phyloP scores from a whole-genome alignment of 148 eudicot genomes.

The Polygonum maritimum region DNA sequence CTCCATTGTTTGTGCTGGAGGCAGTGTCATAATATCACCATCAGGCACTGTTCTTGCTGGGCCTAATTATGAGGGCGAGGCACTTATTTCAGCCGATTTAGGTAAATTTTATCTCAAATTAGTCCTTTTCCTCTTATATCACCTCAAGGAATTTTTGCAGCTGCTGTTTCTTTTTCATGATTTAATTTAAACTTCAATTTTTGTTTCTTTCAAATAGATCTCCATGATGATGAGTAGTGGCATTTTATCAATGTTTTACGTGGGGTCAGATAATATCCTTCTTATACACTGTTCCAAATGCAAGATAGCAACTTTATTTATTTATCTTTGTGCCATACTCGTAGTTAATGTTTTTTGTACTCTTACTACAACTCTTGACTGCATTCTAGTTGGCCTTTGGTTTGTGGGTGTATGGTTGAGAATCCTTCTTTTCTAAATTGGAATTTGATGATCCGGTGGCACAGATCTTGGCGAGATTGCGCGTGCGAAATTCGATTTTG shows the following conservation, averaged over 20 bases:
- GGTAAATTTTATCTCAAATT: conserved; percentile 28
- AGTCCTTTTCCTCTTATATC: neutral
- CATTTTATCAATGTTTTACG: neutral
- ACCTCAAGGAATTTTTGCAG: neutral
- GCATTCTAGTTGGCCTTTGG: neutral
- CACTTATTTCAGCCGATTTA: conserved; percentile 84
- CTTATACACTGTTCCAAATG: neutral
- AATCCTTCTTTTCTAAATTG: conserved; percentile 2
- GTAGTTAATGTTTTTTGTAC: neutral
- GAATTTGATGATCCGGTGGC: conserved; percentile 16
- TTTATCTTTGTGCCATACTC: neutral
- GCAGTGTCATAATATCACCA: conserved; percentile 90
- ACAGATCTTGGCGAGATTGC: conserved; percentile 84
- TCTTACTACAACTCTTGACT: neutral
- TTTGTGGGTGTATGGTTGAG: neutral
- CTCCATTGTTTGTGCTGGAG: conserved; percentile 87
- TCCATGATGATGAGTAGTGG: too few species aligned
- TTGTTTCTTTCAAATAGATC: too few species aligned
- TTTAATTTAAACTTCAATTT: too few species aligned
- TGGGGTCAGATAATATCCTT: neutral
- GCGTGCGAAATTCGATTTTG: conserved; percentile 82
- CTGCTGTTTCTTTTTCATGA: neutral
- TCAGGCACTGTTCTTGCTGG: conserved; percentile 81
- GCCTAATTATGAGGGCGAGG: conserved; percentile 84
- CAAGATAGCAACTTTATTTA: neutral